Base-by-base conservation (phyloP, 2,329 filamentous ascomycete genomes). In the Cladophialophora exuberans region DNA sequence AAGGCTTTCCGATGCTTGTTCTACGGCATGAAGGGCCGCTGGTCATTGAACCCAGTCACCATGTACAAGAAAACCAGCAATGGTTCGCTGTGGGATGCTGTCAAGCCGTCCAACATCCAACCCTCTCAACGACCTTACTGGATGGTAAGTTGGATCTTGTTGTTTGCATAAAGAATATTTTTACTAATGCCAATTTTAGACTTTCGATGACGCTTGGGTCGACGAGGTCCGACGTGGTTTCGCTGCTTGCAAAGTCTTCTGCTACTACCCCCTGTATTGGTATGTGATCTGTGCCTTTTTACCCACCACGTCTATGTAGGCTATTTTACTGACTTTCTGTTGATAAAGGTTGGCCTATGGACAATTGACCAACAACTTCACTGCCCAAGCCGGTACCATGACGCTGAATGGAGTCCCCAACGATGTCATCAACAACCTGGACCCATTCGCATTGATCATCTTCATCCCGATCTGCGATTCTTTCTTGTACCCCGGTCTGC, bases 141-240 rank as follows among this genome's bases (percentile, higher is more conserved):
- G 87, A 91, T 92, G 86, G n/a, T n/a, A n/a, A n/a, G n/a, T n/a
- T n/a, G n/a, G n/a, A n/a, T n/a, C n/a, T n/a, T n/a, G n/a, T n/a
- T n/a, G n/a, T n/a, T n/a, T n/a, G n/a, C n/a, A n/a, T n/a, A n/a
- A n/a, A n/a, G n/a, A n/a, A n/a, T n/a, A n/a, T n/a, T n/a, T n/a
- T n/a, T n/a, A n/a, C n/a, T n/a, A n/a, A n/a, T n/a, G n/a, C n/a
- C n/a, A n/a, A n/a, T n/a, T n/a, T n/a, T n/a, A n/a, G n/a, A 88
- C 85, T 0, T 91, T 91, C 63, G 88, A 93, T 59, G 89, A 93
- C 63, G 83, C 83, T 47, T 93, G 88, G 88, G 88, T 93, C 25
- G 88, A 90, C 67, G 86, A 91, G 67, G 84, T 91, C 46, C 78
- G 79, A 47, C 85, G 88, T 71, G 88, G 87, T 56, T 75, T 88